A percentile compares a stretch with the other conserved stretches of the same genome.
These are phyloP conservation scores for Polytolypa hystricis DNA, from an alignment of 2,329 filamentous ascomycete species.

Conservation along the genomic window DNA sequence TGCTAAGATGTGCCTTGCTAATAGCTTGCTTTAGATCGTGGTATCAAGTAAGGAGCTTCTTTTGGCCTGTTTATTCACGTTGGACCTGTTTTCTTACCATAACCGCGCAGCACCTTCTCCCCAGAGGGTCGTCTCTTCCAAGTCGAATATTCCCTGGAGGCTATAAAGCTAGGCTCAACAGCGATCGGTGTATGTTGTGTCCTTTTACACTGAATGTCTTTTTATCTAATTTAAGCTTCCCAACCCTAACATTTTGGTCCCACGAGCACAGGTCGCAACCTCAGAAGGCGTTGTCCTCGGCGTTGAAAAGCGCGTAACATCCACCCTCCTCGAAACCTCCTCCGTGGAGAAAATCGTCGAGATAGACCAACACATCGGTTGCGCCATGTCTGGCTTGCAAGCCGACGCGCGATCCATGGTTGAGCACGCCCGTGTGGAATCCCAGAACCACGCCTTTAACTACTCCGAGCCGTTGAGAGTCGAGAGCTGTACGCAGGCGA, in stretches of 20 bases:
- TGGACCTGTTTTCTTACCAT: conserved; percentile 16
- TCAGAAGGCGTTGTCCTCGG: conserved; percentile 91
- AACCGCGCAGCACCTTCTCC: conserved; percentile 74
- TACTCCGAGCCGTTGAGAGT: conserved; percentile 91
- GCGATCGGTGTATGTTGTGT: conserved; percentile 67
- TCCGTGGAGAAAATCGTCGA: conserved; percentile 99
- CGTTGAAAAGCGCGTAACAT: conserved; percentile 98
- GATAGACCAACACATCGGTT: conserved; percentile 97
- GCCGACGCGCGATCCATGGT: conserved; percentile 96
- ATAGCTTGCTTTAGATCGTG: conserved; percentile 59
- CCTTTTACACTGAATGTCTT: neutral
- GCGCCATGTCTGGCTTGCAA: conserved; percentile 96
- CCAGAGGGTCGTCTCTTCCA: conserved; percentile 99
- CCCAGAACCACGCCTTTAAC: conserved; percentile 95
- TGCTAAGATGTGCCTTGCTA: conserved; percentile 21
- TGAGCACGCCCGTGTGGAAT: conserved; percentile 95
- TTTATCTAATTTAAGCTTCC: neutral
- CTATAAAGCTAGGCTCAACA: conserved; percentile 97
- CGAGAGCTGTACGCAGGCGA: conserved; percentile 96
- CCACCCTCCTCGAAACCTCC: conserved; percentile 89
- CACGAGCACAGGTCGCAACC: conserved; percentile 57
- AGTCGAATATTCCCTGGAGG: conserved; percentile 99
- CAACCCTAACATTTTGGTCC: conserved; percentile 14
- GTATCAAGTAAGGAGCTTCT: conserved; percentile 68
- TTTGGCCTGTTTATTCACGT: conserved; percentile 6